phyloP scores from a whole-genome alignment of 2,329 filamentous ascomycete species.

The Colletotrichum sublineola region DNA sequence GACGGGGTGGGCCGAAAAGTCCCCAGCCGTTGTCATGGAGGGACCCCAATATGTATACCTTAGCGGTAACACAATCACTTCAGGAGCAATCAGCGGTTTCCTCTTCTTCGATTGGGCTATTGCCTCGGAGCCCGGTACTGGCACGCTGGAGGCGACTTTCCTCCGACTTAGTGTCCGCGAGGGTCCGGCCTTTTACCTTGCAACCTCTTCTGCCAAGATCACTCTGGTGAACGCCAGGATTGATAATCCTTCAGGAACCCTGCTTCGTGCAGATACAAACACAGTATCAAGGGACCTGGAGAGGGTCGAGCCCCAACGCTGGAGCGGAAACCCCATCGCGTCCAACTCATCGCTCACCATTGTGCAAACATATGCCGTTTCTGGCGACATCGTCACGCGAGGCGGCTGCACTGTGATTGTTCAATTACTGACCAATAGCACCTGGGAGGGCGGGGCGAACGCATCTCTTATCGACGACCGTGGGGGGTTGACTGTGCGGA shows the following conservation, averaged over 20 bases:
- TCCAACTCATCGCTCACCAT: slow-evolving; percentile 19
- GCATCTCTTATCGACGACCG: slow-evolving; percentile 5
- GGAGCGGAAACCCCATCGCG: slow-evolving; percentile 4
- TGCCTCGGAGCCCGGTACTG: neutral
- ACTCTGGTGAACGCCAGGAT: neutral
- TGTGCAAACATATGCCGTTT: neutral
- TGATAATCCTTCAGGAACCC: slow-evolving; percentile 2
- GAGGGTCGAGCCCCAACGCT: slow-evolving; percentile 14
- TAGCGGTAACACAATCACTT: neutral
- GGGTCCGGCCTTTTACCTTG: slow-evolving; percentile 17
- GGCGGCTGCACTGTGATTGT: neutral
- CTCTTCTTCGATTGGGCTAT: slow-evolving; percentile 29
- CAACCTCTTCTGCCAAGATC: slow-evolving; percentile 1
- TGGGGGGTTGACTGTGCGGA: slow-evolving; percentile 8
- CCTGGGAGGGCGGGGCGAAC: slow-evolving; percentile 4
- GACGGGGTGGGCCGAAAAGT: slow-evolving; percentile 11
- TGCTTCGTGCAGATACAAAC: slow-evolving; percentile 11
- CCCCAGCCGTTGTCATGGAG: slow-evolving; percentile 26
- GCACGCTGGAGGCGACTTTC: slow-evolving; percentile 6
- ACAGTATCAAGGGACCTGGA: slow-evolving; percentile 19
- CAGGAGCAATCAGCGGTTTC: slow-evolving; percentile 17
- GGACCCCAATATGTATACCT: slow-evolving; percentile 9
- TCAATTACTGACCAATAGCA: slow-evolving; percentile 9
- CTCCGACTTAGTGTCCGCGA: slow-evolving; percentile 10
- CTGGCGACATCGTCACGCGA: slow-evolving; percentile 5